Percentiles rank a stretch among this genome's conserved stretches.
Evolutionary conservation across 306 rosid species (phyloP).

Genomic region (Urtica urens): DNA sequence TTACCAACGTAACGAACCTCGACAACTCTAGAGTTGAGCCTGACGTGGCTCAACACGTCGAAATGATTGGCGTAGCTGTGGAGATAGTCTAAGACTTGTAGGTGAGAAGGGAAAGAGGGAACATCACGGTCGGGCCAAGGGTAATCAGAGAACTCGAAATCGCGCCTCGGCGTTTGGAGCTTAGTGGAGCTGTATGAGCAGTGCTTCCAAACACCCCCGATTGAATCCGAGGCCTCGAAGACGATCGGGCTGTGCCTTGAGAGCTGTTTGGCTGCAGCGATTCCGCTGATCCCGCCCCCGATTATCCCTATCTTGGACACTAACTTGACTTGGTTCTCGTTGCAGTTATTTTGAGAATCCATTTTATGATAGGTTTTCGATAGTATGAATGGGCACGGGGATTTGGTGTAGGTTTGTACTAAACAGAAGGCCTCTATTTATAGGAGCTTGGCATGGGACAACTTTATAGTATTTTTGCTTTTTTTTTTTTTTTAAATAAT

Average conservation of each 20-base stretch:
- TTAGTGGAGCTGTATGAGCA: constrained; percentile 39
- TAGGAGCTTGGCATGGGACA: background rate
- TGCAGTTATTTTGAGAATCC: constrained; percentile 14
- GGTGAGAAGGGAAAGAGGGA: constrained; percentile 38
- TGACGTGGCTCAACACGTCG: constrained; percentile 32
- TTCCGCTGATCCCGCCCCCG: constrained; percentile 64
- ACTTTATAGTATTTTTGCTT: background rate
- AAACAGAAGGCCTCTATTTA: background rate
- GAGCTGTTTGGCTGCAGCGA: constrained; percentile 58
- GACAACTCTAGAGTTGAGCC: constrained; percentile 37
- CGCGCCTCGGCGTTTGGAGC: constrained; percentile 51
- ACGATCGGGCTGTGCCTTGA: constrained; percentile 30
- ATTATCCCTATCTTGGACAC: constrained; percentile 40
- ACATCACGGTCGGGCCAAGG: constrained; percentile 41
- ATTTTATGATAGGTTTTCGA: too few relatives aligned
- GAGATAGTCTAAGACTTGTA: constrained; percentile 41
- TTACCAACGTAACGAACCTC: constrained; percentile 28
- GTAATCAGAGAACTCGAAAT: constrained; percentile 49
- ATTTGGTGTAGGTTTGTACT: background rate
- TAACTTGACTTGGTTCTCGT: constrained; percentile 7
- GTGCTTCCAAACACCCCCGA: constrained; percentile 73
- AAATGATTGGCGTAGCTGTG: constrained; percentile 36
- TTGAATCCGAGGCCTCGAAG: constrained; percentile 40
- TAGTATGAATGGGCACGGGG: too few relatives aligned
- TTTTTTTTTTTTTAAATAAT: background rate